Base-by-base conservation (phyloP, 768 basidiomycete species). In the Mycena crocata region DNA sequence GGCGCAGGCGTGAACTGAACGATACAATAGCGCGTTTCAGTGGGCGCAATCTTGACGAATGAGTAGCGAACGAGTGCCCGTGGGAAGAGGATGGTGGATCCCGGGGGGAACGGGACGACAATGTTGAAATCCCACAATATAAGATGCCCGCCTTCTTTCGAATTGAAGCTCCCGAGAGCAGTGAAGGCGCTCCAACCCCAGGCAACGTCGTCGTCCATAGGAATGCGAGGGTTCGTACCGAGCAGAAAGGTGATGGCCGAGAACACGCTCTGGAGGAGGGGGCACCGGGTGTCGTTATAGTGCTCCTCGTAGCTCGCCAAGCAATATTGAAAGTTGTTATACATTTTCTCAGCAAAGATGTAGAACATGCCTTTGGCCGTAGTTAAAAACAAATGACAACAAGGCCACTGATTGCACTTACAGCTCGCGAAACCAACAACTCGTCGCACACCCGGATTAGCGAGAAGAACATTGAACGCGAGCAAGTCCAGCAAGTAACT, bases 51-150 rank as follows among this genome's bases (percentile, higher is more conserved):
- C 3, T 31, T 5, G 21, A 52, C 51, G 13, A 52, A 52, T 5
- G 51, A 52, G 23, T 35, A 52, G 2, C 51, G 21, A 28, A 74
- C 15, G 17, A 57, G 40, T 1, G 75, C 75, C 0, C 75, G 73
- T 2, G 77, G 74, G 39, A 78, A 67, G 31, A 74, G 31, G 23
- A 74, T 70, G 10, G 71, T 71, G 6, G 73, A 26, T 24, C 72
- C 72, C 14, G 63, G 68, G 0, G 71, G 75, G 39, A 77, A 72
- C 34, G 72, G 60, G 14, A 77, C 62, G 21, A 75, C 46, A 9
- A 75, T 55, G 8, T 66, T 50, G 0, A 73, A 51, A 19, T 76
- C 73, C 62, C 71, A 73, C 1, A 79, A 48, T 4, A 77, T 61
- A 1, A 78, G 46, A n/a, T 78, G 76, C 2, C 76, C 77, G 10